Base-by-base conservation (phyloP, 768 basidiomycete genomes). In the Amyloporia xantha region DNA sequence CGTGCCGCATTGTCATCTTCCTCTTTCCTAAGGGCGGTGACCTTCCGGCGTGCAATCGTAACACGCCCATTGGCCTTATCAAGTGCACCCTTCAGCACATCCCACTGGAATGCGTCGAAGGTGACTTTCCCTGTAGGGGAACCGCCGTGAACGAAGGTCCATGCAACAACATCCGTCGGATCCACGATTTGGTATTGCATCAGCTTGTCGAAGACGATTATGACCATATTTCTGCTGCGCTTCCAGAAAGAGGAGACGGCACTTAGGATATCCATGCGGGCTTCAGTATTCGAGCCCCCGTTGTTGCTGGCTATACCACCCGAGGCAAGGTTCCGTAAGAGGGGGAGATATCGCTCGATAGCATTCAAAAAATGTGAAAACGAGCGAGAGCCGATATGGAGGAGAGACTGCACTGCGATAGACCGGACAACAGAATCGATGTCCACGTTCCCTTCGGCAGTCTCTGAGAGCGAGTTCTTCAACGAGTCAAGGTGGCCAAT, bases 171-270 rank as follows among this genome's bases (percentile, higher is more conserved):
- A 55, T 99, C 94, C 13, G 82, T 81, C 0, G 94, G 91, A 58
- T 97, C 93, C 35, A 98, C 86, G 49, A 98, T 89, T 62, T 96
- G 93, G 67, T 99, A 99, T 63, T 98, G 95, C 82, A 98, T 88
- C 47, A 98, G 71, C 69, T 99, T 99, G 73, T 98, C 96, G 53
- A 95, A 85, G 6, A 97, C 92, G 61, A 99, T 93, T 13, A 77
- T 75, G 41, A 93, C 73, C 82, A 93, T 91, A 58, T 97, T 93
- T 25, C 78, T 72, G 60, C 87, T 91, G 57, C 81, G 67, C 54
- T 75, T 76, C 94, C 94, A 99, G 69, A 94, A 98, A 3, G 72
- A 65, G 0, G 81, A 79, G 0, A 85, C 79, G 2, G 83, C 77
- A 12, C 73, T 72, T 12, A 97, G 75, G 52, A 97, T 78, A 55